Evolutionary conservation across 371 early-diverging fungal species (phyloP).

Genomic region (Rhizopus arrhizus): DNA sequence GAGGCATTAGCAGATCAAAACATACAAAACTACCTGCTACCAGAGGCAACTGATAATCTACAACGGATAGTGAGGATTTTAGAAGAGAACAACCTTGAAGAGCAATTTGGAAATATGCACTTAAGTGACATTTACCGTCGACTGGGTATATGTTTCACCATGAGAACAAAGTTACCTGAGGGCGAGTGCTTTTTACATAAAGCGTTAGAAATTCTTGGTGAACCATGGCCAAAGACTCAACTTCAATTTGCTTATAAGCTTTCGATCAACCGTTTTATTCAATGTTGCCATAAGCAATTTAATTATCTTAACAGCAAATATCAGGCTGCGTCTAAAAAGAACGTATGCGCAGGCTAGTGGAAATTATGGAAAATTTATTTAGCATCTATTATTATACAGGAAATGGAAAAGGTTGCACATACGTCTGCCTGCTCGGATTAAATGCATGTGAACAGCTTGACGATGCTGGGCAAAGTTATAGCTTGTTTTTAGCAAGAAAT

Average conservation of each 20-base stretch:
- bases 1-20: conserved; percentile 55
- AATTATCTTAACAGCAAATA: background rate
- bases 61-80: conserved; percentile 53
- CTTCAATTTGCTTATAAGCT: conserved; percentile 32
- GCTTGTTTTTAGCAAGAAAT: conserved; percentile 49
- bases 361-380: conserved; percentile 55
- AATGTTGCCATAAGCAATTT: conserved; percentile 31
- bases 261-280: conserved; percentile 34
- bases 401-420: conserved; percentile 44
- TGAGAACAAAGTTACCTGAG: conserved; percentile 52
- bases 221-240: conserved; percentile 45
- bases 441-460: conserved; percentile 48
- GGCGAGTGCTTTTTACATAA: conserved; percentile 52
- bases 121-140: conserved; percentile 58
- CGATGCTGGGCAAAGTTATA: conserved; percentile 39
- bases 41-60: conserved; percentile 53
- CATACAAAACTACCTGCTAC: conserved; percentile 54
- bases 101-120: conserved; percentile 47
- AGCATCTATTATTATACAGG: conserved; percentile 58
- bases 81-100: conserved; percentile 38
- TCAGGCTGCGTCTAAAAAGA: conserved; percentile 24
- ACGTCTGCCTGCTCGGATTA: conserved; percentile 45
- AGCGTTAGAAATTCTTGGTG: conserved; percentile 41
- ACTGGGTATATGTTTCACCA: conserved; percentile 56
- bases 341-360: conserved; percentile 38